Evolutionary conservation across 768 basidiomycete genomes (phyloP), one percentile per base, ranked within the genome.

Genomic region (Pleurotus tuber-regium): DNA sequence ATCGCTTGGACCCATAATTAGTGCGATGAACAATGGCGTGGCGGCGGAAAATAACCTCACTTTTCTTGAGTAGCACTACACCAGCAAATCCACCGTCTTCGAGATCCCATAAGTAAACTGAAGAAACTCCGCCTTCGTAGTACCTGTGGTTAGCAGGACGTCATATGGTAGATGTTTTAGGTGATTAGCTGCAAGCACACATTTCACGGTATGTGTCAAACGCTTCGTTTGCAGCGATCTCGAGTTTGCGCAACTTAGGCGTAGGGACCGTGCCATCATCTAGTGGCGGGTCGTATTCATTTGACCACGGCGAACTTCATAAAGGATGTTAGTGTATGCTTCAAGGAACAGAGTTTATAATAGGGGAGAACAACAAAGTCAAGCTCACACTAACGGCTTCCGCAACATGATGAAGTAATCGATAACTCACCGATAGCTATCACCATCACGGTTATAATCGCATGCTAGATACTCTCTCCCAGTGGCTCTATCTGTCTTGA

Each of bases 131-230:
- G n/a, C 96, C 96, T 69, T 98, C 97, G 67, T 85, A 99, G 75
- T 99, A 99, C 79, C 88, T 90, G 57, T 19, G 33, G 36, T 11
- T 26, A 33, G 47, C 31, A 43, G 31, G 49, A 23, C 21, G n/a
- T n/a, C 25, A 49, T n/a, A 40, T 11, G 29, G 36, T n/a, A 28
- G 4, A n/a, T n/a, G 19, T 12, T 25, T 33, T 24, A 31, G 9
- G 18, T 21, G 18, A 14, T n/a, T 35, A 21, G 46, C 35, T 33
- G 28, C 9, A 31, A 40, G 52, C 25, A 66, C 80, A 90, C 95
- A 98, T 83, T 70, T 98, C 96, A 21, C 95, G 84, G 68, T 99
- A 99, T 2, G 92, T 93, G 64, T 97, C 94, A 62, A 99, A 98
- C 8, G 94, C 95, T 55, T 96, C 92, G 62, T 98, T 98, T 29